Base-by-base conservation (phyloP, 2,329 filamentous ascomycete species). In the Diaporthe ilicicola region DNA sequence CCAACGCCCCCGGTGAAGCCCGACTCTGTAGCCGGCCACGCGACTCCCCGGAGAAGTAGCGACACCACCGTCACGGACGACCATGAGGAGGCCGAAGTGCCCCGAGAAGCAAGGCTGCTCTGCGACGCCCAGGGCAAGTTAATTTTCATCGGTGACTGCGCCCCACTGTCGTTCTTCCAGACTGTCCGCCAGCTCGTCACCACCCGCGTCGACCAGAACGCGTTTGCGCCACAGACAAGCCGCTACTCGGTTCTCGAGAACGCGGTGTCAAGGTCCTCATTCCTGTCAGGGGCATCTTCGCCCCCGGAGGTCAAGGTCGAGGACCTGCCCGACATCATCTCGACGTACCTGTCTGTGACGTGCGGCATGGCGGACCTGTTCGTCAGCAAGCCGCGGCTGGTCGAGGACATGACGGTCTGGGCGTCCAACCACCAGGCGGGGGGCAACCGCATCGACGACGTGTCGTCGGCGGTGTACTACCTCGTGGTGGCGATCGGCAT, bases 81-180 rank as follows among this genome's bases (percentile, higher is more conserved):
- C 53, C 77, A 78, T 34, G 86, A 88, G 46, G 86, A 88, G 71
- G 86, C 86, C 0, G 86, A 88, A 27, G 87, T 88, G 4, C 87
- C 86, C 2, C 81, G 86, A 1, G 87, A 89, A 70, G 87, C 86
- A 3, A 80, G 86, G 2, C 78, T 88, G 6, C 78, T 88, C 0
- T 84, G 84, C 51, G 87, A 89, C 72, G 82, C 85, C 0, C 84
- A 87, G 70, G 87, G 87, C 0, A 87, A 87, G 74, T 76, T 88
- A 27, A 85, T 87, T 37, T 89, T 89, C 75, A 86, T 88, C 29
- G 87, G 87, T 6, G 87, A 89, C 75, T 88, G 86, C 73, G 87
- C 87, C 5, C 87, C 87, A 0, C 77, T 89, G 24, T 88, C 86
- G 0, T 85, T 89, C 72, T 88, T 88, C 74, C 86, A 88, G 73